Evolutionary conservation across 805 yeast genomes (phyloP).

Genomic region (Priceomyces fermenticarens): DNA sequence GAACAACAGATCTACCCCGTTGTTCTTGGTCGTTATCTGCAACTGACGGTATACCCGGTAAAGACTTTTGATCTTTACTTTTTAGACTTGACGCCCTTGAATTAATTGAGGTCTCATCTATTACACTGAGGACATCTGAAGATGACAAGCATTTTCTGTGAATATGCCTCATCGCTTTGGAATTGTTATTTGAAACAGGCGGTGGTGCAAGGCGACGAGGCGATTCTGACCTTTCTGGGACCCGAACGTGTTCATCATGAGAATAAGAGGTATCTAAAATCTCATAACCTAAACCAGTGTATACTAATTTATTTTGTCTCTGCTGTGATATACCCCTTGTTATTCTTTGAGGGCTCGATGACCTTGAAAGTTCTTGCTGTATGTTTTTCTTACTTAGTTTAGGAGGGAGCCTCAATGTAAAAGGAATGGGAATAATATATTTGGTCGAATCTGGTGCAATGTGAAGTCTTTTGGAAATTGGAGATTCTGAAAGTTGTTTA

Average conservation of each 20-base stretch:
- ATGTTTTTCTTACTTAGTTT: constrained; percentile 28
- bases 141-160: constrained; percentile 17
- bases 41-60: background rate
- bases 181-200: constrained; percentile 20
- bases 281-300: constrained; percentile 36
- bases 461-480: constrained; percentile 35
- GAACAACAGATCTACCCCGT: no score
- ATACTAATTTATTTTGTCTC: constrained; percentile 21
- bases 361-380: constrained; percentile 6
- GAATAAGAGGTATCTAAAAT: constrained; percentile 23
- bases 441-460: constrained; percentile 21
- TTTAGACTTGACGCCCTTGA: constrained; percentile 31
- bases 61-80: background rate
- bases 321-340: constrained; percentile 5
- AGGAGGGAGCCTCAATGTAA: constrained; percentile 40
- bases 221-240: constrained; percentile 3
- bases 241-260: constrained; percentile 15
- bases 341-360: constrained; percentile 11
- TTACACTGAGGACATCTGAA: constrained; percentile 39
- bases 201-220: constrained; percentile 22
- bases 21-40: background rate
- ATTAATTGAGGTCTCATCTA: constrained; percentile 35
- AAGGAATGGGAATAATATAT: constrained; percentile 42
- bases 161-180: constrained; percentile 23
- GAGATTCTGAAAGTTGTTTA: constrained; percentile 29